A percentile compares a stretch with the other conserved stretches of the same genome.
phyloP scores from a whole-genome alignment of 495 filamentous ascomycete genomes.

The Pyrenopolyporus hunteri region DNA sequence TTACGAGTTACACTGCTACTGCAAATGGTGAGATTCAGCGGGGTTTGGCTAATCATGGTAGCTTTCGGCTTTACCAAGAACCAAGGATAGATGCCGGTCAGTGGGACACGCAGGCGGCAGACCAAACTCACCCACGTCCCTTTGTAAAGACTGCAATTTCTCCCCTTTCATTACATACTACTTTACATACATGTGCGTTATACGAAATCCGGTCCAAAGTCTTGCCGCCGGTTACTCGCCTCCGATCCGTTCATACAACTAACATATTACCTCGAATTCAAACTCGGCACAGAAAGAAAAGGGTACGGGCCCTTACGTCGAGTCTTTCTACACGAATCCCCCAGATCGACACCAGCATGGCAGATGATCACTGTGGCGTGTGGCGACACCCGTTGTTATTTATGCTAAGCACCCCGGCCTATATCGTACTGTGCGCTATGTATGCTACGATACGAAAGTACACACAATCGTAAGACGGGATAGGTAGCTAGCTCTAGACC shows the following conservation, averaged over 20 bases:
- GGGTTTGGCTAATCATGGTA: slow-evolving; percentile 33
- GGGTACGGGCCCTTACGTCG: slow-evolving; percentile 25
- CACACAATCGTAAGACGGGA: slow-evolving; percentile 28
- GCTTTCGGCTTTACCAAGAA: slow-evolving; percentile 35
- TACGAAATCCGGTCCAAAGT: slow-evolving; percentile 19
- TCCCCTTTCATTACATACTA: slow-evolving; percentile 14
- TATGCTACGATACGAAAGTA: slow-evolving; percentile 13
- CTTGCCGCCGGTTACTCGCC: slow-evolving; percentile 14
- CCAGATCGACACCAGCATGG: slow-evolving; percentile 38
- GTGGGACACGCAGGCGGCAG: slow-evolving; percentile 31
- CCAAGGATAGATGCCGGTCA: slow-evolving; percentile 32
- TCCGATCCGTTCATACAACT: neutral
- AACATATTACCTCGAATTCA: neutral
- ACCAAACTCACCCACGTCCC: slow-evolving; percentile 30
- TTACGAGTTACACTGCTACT: slow-evolving; percentile 1
- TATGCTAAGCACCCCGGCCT: slow-evolving; percentile 18
- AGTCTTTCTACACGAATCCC: slow-evolving; percentile 12
- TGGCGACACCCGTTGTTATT: slow-evolving; percentile 26
- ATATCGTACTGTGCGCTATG: slow-evolving; percentile 1
- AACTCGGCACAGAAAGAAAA: slow-evolving; percentile 14
- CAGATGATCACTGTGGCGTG: slow-evolving; percentile 37
- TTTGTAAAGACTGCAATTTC: slow-evolving; percentile 16
- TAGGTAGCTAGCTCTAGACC: slow-evolving; percentile 19
- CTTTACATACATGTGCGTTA: too few relatives aligned
- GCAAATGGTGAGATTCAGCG: slow-evolving; percentile 35